Percentiles rank a stretch among this genome's conserved stretches.
Conservation (phyloP, 371 early-diverging fungal species). For the Mortierella sp. region DNA sequence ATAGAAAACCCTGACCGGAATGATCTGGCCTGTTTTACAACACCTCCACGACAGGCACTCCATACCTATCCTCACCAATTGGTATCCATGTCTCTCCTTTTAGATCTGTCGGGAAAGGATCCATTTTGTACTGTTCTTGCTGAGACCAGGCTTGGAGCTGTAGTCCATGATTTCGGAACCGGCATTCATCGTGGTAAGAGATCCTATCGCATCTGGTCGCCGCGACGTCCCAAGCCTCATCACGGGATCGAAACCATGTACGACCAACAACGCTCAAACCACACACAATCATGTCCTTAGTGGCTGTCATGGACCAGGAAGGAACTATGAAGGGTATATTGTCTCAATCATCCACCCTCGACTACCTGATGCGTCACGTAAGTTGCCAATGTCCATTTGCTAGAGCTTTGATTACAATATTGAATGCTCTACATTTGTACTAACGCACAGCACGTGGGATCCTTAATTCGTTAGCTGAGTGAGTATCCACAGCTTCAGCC, state of each 20-base stretch:
- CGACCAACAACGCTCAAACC: too few species aligned
- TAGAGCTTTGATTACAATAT: too few species aligned
- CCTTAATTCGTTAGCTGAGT: conserved; percentile 19
- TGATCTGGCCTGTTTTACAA: too few species aligned
- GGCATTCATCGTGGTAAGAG: conserved; percentile 78
- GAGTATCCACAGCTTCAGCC: conserved; percentile 51
- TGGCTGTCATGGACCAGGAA: conserved; percentile 51
- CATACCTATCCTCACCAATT: too few species aligned
- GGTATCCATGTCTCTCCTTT: neutral
- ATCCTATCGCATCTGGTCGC: too few species aligned
- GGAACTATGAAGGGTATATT: conserved; percentile 71
- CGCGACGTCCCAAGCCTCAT: too few species aligned
- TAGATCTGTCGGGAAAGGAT: conserved; percentile 83
- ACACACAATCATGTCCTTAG: conserved; percentile 16
- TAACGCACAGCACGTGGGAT: neutral
- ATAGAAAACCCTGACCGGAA: neutral
- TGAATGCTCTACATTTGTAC: neutral
- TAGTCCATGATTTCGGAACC: conserved; percentile 78
- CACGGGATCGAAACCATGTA: too few species aligned
- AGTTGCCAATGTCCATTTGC: too few species aligned
- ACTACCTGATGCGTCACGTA: conserved; percentile 64
- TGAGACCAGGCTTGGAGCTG: conserved; percentile 78
- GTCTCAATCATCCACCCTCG: conserved; percentile 79
- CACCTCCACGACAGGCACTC: too few species aligned
- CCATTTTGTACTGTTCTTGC: conserved; percentile 86